phyloP scores from a whole-genome alignment of 2,329 filamentous ascomycete genomes.

The Beauveria caledonica region DNA sequence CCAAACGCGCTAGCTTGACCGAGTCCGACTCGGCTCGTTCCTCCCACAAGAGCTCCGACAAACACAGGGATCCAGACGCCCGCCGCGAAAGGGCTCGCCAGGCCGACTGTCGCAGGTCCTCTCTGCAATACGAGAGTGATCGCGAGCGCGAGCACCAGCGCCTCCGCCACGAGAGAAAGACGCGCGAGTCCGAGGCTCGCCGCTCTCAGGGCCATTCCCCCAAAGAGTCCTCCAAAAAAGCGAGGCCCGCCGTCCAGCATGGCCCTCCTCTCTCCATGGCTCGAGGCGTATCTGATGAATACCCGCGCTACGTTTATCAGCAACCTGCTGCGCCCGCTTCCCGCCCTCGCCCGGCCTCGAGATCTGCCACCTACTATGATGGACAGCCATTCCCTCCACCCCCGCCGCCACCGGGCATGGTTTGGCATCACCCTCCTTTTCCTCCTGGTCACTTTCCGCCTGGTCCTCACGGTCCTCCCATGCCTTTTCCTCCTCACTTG shows the following conservation, averaged over 20 bases:
- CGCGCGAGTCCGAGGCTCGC: constrained; percentile 15
- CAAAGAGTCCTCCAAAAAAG: constrained; percentile 18
- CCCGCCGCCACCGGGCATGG: constrained; percentile 20
- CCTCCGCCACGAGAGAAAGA: constrained; percentile 16
- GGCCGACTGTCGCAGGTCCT: constrained; percentile 13
- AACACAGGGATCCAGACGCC: constrained; percentile 17
- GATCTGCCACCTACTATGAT: constrained; percentile 29
- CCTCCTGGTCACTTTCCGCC: constrained; percentile 21
- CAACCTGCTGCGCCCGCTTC: constrained; percentile 24
- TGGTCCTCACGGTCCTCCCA: constrained; percentile 8
- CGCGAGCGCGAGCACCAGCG: constrained; percentile 18
- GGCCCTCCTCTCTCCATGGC: constrained; percentile 25
- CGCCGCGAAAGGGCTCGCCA: neutral
- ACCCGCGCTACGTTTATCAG: constrained; percentile 28
- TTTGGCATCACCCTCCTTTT: constrained; percentile 24
- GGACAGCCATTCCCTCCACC: constrained; percentile 22
- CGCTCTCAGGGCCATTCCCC: neutral
- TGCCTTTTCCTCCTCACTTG: neutral
- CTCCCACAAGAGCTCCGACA: constrained; percentile 19
- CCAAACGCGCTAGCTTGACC: constrained; percentile 24
- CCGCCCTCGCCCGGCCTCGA: constrained; percentile 26
- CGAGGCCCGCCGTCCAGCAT: constrained; percentile 23
- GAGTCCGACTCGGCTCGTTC: constrained; percentile 39
- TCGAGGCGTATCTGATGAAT: constrained; percentile 26
- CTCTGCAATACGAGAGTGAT: constrained; percentile 18